Conservation (phyloP, 768 basidiomycete species). For the Crucibulum laeve region DNA sequence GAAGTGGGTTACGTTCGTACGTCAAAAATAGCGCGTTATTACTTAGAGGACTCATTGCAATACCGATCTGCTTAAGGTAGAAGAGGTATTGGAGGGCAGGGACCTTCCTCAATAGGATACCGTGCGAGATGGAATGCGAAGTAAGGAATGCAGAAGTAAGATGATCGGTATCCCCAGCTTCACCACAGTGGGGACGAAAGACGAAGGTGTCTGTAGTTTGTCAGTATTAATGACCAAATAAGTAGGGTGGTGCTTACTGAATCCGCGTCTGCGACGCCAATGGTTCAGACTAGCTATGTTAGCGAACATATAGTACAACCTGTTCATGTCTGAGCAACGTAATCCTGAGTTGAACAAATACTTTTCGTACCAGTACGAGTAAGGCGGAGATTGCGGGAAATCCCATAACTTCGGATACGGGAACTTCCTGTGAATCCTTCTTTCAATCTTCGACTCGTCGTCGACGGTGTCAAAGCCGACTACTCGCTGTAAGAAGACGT, state of each 20-base stretch:
- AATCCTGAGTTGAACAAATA: background rate
- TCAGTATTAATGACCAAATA: background rate
- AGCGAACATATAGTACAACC: slow-evolving; percentile 97
- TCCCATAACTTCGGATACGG: slow-evolving; percentile 91
- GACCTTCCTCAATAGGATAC: slow-evolving; percentile 96
- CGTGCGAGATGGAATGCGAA: slow-evolving; percentile 97
- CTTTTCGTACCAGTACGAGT: slow-evolving; percentile 80
- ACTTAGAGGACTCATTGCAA: slow-evolving; percentile 97
- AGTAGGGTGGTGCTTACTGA: slow-evolving; percentile 59
- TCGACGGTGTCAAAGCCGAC: slow-evolving; percentile 98
- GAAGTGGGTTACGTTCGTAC: slow-evolving; percentile 95
- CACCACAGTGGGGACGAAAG: slow-evolving; percentile 93
- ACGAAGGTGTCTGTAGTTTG: slow-evolving; percentile 88
- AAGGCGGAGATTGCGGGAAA: slow-evolving; percentile 85
- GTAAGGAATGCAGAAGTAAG: slow-evolving; percentile 94
- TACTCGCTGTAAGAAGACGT: slow-evolving; percentile 92
- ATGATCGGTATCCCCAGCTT: slow-evolving; percentile 98
- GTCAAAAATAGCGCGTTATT: slow-evolving; percentile 97
- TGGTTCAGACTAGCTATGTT: slow-evolving; percentile 95
- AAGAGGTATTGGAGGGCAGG: slow-evolving; percentile 96
- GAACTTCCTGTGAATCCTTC: slow-evolving; percentile 90
- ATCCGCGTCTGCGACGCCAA: slow-evolving; percentile 84
- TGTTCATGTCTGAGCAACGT: slow-evolving; percentile 19
- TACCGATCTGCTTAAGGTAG: slow-evolving; percentile 96
- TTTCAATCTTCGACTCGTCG: slow-evolving; percentile 93